A percentile compares a stretch with the other conserved stretches of the same genome.
These are phyloP conservation scores for Pythium scleroteichum DNA, from an alignment of 352 stramenopile species.

Conservation along the genomic window DNA sequence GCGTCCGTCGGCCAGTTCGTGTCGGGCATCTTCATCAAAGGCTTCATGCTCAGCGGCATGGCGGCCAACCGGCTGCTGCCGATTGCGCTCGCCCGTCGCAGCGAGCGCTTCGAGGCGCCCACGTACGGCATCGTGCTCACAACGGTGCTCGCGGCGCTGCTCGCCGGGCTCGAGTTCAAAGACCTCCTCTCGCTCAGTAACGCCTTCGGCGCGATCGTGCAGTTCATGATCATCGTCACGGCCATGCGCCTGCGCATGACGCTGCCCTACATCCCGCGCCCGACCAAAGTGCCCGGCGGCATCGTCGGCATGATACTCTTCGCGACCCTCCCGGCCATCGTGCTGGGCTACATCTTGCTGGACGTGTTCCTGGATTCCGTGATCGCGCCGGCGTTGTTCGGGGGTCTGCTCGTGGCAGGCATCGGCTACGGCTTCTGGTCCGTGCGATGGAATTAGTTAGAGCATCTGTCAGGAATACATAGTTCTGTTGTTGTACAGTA, in stretches of 20 bases:
- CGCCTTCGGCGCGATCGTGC: constrained; percentile 68
- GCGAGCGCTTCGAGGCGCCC: constrained; percentile 23
- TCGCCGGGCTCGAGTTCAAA: constrained; percentile 41
- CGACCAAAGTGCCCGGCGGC: constrained; percentile 36
- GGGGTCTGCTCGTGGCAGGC: constrained; percentile 13
- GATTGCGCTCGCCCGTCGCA: constrained; percentile 61
- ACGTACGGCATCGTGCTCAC: constrained; percentile 26
- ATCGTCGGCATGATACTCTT: constrained; percentile 24
- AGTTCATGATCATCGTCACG: constrained; percentile 85
- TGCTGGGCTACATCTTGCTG: constrained; percentile 29
- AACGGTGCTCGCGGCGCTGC: constrained; percentile 10
- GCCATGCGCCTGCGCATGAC: constrained; percentile 82
- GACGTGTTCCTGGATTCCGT: constrained; percentile 23
- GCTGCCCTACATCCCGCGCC: constrained; percentile 45
- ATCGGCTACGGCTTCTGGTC: constrained; percentile 25
- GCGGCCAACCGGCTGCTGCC: constrained; percentile 78
- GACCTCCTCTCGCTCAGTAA: constrained; percentile 75
- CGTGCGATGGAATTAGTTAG: constrained; percentile 21
- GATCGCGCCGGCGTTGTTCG: constrained; percentile 16
- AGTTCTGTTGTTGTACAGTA: too few species aligned
- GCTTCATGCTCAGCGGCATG: constrained; percentile 73
- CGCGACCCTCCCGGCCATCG: constrained; percentile 3
- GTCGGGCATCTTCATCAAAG: constrained; percentile 86
- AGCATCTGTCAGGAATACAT: background rate
- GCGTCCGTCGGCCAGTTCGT: constrained; percentile 85